Conservation (phyloP, 1,284 basidiomycete genomes). For the Naganishia sp. region DNA sequence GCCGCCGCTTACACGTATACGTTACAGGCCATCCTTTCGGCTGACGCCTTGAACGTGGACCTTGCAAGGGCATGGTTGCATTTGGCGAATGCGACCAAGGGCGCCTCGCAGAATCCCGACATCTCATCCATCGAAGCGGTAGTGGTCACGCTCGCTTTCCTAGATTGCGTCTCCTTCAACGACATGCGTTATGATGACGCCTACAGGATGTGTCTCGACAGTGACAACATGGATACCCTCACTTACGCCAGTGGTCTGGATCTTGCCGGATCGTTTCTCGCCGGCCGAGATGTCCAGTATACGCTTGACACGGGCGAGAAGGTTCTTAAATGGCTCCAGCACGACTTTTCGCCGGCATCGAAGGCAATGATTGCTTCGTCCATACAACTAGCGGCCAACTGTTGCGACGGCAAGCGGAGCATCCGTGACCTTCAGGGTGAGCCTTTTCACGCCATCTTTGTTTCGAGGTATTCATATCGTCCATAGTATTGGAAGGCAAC, state of each 20-base stretch:
- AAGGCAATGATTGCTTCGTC: constrained; percentile 23
- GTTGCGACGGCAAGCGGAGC: constrained; percentile 7
- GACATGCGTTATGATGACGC: constrained; percentile 12
- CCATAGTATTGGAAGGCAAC: constrained; percentile 5
- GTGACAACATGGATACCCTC: constrained; percentile 28
- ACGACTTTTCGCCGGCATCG: constrained; percentile 16
- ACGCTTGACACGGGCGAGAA: constrained; percentile 16
- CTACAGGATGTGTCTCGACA: constrained; percentile 5
- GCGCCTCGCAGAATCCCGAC: background rate
- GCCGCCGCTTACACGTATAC: constrained; percentile 16
- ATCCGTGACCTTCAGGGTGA: constrained; percentile 14
- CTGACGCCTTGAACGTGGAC: constrained; percentile 5
- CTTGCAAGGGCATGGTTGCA: constrained; percentile 8
- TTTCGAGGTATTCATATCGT: background rate
- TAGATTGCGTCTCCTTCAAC: constrained; percentile 1
- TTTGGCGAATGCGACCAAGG: constrained; percentile 5
- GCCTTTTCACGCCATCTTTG: background rate
- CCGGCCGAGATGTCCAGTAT: constrained; percentile 20
- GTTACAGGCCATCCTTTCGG: constrained; percentile 7
- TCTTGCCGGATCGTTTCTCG: constrained; percentile 13
- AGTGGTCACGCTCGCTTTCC: constrained; percentile 2
- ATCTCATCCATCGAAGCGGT: constrained; percentile 26
- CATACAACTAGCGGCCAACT: constrained; percentile 24
- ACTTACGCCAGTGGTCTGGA: constrained; percentile 23
- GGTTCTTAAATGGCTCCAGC: constrained; percentile 17